phyloP scores from a whole-genome alignment of 768 basidiomycete genomes.

The Pleurotus tuber-regium region DNA sequence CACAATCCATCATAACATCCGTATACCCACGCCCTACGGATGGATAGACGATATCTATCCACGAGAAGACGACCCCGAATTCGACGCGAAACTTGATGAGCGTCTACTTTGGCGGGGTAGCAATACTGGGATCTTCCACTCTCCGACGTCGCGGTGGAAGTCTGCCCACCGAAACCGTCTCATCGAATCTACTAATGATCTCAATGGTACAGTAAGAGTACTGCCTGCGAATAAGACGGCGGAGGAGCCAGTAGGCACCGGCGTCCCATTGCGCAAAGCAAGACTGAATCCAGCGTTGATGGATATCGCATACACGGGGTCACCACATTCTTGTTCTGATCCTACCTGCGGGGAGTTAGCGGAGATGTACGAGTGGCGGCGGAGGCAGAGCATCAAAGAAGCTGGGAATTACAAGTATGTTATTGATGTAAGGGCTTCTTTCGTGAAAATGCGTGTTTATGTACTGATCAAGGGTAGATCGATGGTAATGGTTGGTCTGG shows the following conservation, averaged over 20 bases:
- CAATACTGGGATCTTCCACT: constrained; percentile 61
- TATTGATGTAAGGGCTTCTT: constrained; percentile 42
- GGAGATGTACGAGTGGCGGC: constrained; percentile 48
- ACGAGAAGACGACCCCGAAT: constrained; percentile 53
- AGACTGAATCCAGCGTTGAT: constrained; percentile 52
- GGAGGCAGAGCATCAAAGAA: constrained; percentile 38
- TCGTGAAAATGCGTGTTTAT: not conserved
- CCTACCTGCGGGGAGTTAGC: constrained; percentile 43
- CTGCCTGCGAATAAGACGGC: constrained; percentile 29
- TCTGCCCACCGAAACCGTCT: constrained; percentile 49
- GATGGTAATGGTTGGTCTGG: constrained; percentile 70
- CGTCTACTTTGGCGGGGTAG: constrained; percentile 71
- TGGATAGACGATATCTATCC: constrained; percentile 43
- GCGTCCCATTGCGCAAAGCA: constrained; percentile 29
- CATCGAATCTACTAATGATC: constrained; percentile 38
- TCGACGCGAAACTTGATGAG: constrained; percentile 62
- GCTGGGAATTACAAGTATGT: constrained; percentile 63
- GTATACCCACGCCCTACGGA: constrained; percentile 43
- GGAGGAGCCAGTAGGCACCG: constrained; percentile 32
- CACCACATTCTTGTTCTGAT: constrained; percentile 38
- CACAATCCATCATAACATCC: constrained; percentile 53
- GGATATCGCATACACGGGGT: constrained; percentile 57
- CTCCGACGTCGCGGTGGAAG: constrained; percentile 40
- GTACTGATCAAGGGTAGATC: constrained; percentile 29
- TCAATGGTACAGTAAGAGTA: constrained; percentile 37